Base-by-base conservation (phyloP, 1,284 basidiomycete genomes). In the Trametes sp. region DNA sequence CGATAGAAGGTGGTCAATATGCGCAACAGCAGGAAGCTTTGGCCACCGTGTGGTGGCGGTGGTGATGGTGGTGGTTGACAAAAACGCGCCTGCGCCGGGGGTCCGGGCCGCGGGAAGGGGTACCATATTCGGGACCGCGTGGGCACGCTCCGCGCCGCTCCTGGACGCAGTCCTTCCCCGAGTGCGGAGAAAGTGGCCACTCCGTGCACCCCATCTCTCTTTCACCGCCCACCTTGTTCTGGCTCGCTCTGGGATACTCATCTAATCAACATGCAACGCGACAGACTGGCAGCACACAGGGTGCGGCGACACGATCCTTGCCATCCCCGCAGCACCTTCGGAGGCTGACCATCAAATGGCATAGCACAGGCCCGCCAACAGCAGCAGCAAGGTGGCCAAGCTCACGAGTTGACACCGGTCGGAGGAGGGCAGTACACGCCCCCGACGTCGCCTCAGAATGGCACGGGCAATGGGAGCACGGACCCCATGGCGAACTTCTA, bases 231-330 rank as follows among this genome's bases (percentile, higher is more conserved):
- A 46, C 54, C 65, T 72, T 54, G 68, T 29, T 24, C 52, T 21
- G 11, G 23, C 29, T 23, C 24, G 53, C 26, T 63, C 35, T 62
- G 76, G 75, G 71, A 78, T 63, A 69, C 66, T 76, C 57, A 9
- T n/a, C 28, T 41, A 42, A 59, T 41, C 48, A 65, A 21, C 29
- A 80, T 80, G 78, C 75, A 77, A 57, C 72, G 74, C 64, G 78
- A 80, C 70, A 77, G 76, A 66, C 73, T 80, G 52, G 78, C 78
- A 50, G 78, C 76, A 48, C 70, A 79, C 64, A 77, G 80, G 72
- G 80, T 81, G 61, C 59, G 78, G 72, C 44, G 16, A 57, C 42
- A 44, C 33, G 23, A 23, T 29, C 21, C 36, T 4, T 31, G n/a
- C 21, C 50, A 41, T 28, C 31, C 23, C 26, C 11, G 14, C 59